A percentile compares a stretch with the other conserved stretches of the same genome.
Evolutionary conservation across 768 basidiomycete species (phyloP).

Genomic region (Mycena amicta): DNA sequence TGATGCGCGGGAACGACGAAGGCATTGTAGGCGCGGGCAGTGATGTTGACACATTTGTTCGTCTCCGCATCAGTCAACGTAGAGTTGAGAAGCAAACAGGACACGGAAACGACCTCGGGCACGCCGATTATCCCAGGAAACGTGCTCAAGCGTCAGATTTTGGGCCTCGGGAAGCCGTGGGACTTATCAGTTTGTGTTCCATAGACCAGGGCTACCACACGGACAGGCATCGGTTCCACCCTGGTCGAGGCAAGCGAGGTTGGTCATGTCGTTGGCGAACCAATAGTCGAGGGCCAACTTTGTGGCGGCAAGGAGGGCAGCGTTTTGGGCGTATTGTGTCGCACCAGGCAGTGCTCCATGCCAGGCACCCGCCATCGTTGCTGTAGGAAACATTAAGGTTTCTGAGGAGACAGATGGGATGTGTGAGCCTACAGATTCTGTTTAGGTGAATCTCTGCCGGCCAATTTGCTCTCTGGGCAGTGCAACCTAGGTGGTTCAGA

Average conservation of each 20-base stretch:
- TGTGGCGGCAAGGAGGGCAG: conserved; percentile 43
- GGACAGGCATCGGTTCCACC: conserved; percentile 59
- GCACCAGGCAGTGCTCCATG: conserved; percentile 51
- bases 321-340: conserved; percentile 44
- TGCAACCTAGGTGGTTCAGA: conserved; percentile 45
- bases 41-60: conserved; percentile 51
- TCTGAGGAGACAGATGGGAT: too few species aligned
- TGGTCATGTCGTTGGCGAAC: conserved; percentile 62
- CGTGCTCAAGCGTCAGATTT: conserved; percentile 55
- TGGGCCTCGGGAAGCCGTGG: background rate
- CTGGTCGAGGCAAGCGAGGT: conserved; percentile 52
- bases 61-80: conserved; percentile 38
- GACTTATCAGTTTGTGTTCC: background rate
- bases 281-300: conserved; percentile 58
- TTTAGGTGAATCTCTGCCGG: conserved; percentile 64
- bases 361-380: conserved; percentile 58
- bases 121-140: conserved; percentile 66
- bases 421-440: conserved; percentile 52
- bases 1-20: conserved; percentile 47
- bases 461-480: conserved; percentile 68
- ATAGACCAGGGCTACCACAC: conserved; percentile 34
- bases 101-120: conserved; percentile 57
- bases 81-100: conserved; percentile 56
- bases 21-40: conserved; percentile 48
- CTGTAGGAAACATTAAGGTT: conserved; percentile 30